Evolutionary conservation across 2,329 filamentous ascomycete species (phyloP), one percentile per base, ranked within the genome.

Genomic region (Teratosphaeria epicoccoides): DNA sequence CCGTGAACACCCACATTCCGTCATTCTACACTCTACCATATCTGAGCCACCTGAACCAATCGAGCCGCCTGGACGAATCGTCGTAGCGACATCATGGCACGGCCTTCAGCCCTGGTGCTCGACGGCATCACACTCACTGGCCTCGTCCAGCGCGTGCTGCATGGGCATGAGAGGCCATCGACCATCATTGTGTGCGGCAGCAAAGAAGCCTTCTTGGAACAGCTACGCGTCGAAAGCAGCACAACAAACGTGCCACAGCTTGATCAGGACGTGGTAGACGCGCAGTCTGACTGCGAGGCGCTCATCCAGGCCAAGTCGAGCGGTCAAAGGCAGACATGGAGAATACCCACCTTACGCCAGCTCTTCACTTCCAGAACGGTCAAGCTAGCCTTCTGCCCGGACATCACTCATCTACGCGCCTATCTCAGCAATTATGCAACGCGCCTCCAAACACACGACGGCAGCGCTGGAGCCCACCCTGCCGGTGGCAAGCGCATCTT

Each of bases 321-420:
- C 33, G 12, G 44, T 17, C 20, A 2, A 12, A 4, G 24, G 9
- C 22, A 24, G 14, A 26, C n/a, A 14, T 20, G 23, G 44, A 46
- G 12, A 2, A 11, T 29, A 20, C 79, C 83, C 24, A 82, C 85
- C 0, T 78, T 95, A 12, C 77, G 82, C 50, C 78, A 87, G 56
- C 74, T 90, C 24, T 79, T 83, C 46, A 76, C 79, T 3, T 84
- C 87, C 6, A 79, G 81, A 25, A 81, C 83, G 60, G 77, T 94
- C 56, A 80, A 79, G 50, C 68, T 90, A 7, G 71, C 80, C 29
- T 96, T 94, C 69, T 79, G 82, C 50, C 82, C 87, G 0, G 88
- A 85, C 2, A 77, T 93, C 50, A 82, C 85, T 22, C 83, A 87
- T 66, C 78, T 95, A 6, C 83, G 88, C 50, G 87, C 87, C 29